Evolutionary conservation across 176 grass and related monocot genomes (phyloP).

Genomic region (Rhipidocladum racemiflorum): DNA sequence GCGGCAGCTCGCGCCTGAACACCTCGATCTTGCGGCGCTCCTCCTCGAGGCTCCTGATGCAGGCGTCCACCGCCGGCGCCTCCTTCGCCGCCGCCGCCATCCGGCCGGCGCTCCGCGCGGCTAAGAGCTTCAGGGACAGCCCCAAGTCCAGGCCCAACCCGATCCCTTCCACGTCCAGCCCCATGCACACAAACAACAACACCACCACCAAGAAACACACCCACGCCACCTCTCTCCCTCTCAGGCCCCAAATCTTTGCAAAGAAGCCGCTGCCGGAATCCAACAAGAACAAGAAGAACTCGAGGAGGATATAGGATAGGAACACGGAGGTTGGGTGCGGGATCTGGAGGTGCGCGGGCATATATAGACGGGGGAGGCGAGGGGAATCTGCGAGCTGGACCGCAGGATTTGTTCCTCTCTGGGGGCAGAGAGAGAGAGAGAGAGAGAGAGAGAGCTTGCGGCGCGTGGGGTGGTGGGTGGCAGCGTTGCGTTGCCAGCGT

Average conservation of each 20-base stretch:
- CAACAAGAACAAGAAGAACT: neutral
- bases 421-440: neutral
- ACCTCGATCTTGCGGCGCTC: slow-evolving; percentile 76
- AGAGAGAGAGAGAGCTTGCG: neutral
- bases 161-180: slow-evolving; percentile 56
- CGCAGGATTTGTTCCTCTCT: slow-evolving; percentile 38
- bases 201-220: neutral
- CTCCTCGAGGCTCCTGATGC: slow-evolving; percentile 58
- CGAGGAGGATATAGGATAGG: neutral
- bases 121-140: slow-evolving; percentile 58
- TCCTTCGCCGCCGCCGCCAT: slow-evolving; percentile 40
- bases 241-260: slow-evolving; percentile 19
- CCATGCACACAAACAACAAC: slow-evolving; percentile 20
- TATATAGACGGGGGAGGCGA: slow-evolving; percentile 39
- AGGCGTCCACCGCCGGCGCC: slow-evolving; percentile 46
- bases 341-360: slow-evolving; percentile 34
- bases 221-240: neutral
- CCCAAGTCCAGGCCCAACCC: slow-evolving; percentile 52
- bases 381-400: slow-evolving; percentile 51
- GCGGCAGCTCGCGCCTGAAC: slow-evolving; percentile 83
- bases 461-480: slow-evolving; percentile 33
- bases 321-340: slow-evolving; percentile 10
- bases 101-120: slow-evolving; percentile 39
- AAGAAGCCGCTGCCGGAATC: neutral
- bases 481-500: slow-evolving; percentile 28